Evolutionary conservation across 1,139 yeast species (phyloP), one percentile per base, ranked within the genome.

Genomic region (Pichia terricola): DNA sequence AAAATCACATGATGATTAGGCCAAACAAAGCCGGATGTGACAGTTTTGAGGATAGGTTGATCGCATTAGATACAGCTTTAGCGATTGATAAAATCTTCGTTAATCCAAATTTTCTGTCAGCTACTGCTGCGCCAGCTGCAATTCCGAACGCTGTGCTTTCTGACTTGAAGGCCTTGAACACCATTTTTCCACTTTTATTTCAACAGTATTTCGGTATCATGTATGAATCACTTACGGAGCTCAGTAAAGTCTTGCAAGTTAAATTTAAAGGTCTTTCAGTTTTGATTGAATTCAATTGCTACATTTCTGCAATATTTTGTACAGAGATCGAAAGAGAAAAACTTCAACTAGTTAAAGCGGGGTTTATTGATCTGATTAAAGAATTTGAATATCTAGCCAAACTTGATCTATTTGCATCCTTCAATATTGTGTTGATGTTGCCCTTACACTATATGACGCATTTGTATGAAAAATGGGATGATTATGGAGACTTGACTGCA

Each of bases 401-500:
- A 39, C 36, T 30, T 37, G 30, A 42, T 4, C n/a, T 7, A 9
- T 44, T 44, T 30, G 33, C 26, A 9, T 26, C 40, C 6, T 22
- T 46, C 3, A 44, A 41, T 26, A 16, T 25, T 10, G 9, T 41
- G n/a, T 11, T 44, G 4, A 33, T n/a, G n/a, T 9, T 46, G 30
- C 45, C 49, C 22, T 25, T 44, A 3, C 47, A 42, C 38, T 39
- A 38, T 22, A 31, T 44, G 35, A 26, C 8, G 5, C 47, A 42
- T 33, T 31, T 44, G 3, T 42, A 37, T 37, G 42, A 42, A 2
- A 44, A 30, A 35, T 44, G 49, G 49, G 45, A 46, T 16, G 44
- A 46, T 35, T 30, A 42, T 25, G 49, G 49, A 1, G 41, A 40
- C 26, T 34, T 40, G 4, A 40, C 31, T n/a, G 40, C 39, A 11